A percentile compares a stretch with the other conserved stretches of the same genome.
Conservation (phyloP, 768 basidiomycete genomes). For the Phylloporus sp. region DNA sequence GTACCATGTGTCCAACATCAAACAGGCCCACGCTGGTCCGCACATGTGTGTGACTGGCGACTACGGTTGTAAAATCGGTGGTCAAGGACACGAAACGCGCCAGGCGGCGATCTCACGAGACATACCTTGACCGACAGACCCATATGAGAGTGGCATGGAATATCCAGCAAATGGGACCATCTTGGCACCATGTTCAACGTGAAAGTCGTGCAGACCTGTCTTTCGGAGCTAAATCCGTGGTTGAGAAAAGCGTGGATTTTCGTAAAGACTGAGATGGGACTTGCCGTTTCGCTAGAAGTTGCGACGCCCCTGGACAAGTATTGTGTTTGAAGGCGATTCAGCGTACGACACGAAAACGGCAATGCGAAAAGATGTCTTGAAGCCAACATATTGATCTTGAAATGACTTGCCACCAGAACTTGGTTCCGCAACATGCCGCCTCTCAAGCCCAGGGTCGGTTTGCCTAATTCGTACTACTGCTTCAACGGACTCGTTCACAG, state of each 20-base stretch:
- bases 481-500: too few relatives aligned
- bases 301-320: conserved; percentile 12
- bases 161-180: conserved; percentile 98
- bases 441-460: conserved; percentile 4
- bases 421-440: conserved; percentile 3
- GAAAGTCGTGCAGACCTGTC: conserved; percentile 87
- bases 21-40: conserved; percentile 81
- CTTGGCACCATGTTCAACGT: conserved; percentile 75
- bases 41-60: conserved; percentile 86
- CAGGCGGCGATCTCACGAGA: conserved; percentile 2
- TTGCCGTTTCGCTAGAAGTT: conserved; percentile 18
- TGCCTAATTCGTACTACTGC: too few relatives aligned
- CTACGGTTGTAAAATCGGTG: conserved; percentile 36
- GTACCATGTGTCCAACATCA: conserved; percentile 99
- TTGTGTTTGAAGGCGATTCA: neutral
- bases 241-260: neutral
- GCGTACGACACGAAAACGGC: neutral
- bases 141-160: conserved; percentile 89
- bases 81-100: conserved; percentile 11
- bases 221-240: conserved; percentile 39
- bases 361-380: conserved; percentile 1
- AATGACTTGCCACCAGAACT: neutral
- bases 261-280: neutral
- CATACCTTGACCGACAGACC: conserved; percentile 72
- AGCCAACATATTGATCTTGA: conserved; percentile 9